phyloP scores from a whole-genome alignment of 2,329 filamentous ascomycete species.

The Claviceps sp. region DNA sequence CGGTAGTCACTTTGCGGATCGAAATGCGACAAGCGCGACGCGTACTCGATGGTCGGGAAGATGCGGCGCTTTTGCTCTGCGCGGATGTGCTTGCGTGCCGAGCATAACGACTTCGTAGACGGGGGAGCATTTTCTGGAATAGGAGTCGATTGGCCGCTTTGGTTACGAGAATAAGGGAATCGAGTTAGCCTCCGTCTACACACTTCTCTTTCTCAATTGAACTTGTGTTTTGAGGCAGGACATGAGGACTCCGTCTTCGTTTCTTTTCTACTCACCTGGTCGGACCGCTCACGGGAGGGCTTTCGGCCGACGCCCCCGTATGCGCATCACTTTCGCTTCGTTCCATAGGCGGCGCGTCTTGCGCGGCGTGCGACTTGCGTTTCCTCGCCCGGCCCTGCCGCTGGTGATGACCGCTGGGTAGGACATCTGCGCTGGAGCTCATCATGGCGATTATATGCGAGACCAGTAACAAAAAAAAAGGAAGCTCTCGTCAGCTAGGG shows the following conservation, averaged over 20 bases:
- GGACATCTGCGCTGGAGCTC: constrained; percentile 17
- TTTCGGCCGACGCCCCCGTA: constrained; percentile 16
- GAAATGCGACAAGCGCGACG: constrained; percentile 85
- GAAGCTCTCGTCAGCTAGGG: neutral
- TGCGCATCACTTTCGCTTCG: constrained; percentile 23
- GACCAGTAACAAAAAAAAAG: neutral
- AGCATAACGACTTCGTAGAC: constrained; percentile 74
- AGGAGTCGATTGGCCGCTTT: constrained; percentile 70
- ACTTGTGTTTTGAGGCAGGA: neutral
- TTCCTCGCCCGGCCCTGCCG: constrained; percentile 37
- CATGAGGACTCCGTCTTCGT: neutral
- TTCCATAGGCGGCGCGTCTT: constrained; percentile 23
- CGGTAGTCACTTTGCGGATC: constrained; percentile 83
- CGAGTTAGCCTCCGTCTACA: neutral
- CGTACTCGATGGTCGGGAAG: constrained; percentile 88
- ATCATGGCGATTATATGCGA: constrained; percentile 6
- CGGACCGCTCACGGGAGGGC: constrained; percentile 26
- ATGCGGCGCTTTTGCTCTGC: constrained; percentile 70
- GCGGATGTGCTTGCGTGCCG: constrained; percentile 69
- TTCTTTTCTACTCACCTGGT: constrained; percentile 28
- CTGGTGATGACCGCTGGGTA: constrained; percentile 15
- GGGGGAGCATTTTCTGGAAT: constrained; percentile 84
- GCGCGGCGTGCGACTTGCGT: constrained; percentile 35
- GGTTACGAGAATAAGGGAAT: neutral
- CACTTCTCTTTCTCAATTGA: neutral